Base-by-base conservation (phyloP, 2,329 filamentous ascomycete species). In the Amauroascus niger region DNA sequence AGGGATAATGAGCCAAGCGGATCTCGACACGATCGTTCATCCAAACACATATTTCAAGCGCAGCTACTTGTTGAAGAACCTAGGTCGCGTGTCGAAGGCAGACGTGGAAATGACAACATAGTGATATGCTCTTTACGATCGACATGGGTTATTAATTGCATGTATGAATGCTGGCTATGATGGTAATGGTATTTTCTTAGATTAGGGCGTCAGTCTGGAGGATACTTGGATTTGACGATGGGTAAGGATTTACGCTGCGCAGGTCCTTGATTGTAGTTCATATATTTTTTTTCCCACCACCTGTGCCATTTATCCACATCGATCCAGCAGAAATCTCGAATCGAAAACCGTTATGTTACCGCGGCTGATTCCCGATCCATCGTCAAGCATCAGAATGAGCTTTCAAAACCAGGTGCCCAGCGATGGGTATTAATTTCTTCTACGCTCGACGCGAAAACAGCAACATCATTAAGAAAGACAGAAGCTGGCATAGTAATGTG, bases 41-140 rank as follows among this genome's bases (percentile, higher is more conserved):
- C 93, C 93, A 9, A 98, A 98, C 68, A 90, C 91, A 60, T 98
- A 96, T 71, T 98, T 97, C 71, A 96, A 95, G 77, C 79, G 91
- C 53, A 95, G 89, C 67, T 97, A 88, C 69, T 64, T 94, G 61
- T 73, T 98, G 57, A 95, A 89, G 75, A 87, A 93, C 66, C 69
- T 94, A 24, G 83, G 75, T 1, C 81, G 76, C 57, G 60, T 66
- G 26, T 68, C 71, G 20, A 72, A 72, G 56, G 70, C 73, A 16
- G 79, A 82, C 56, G 70, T 78, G 30, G 78, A 79, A 69, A 82
- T 83, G 78, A 63, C 62, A 60, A 66, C 60, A 61, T 63, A 58
- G 56, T 32, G 50, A 50, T 35, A 46, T 22, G 18, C 14, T n/a
- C n/a, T 35, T 52, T 28, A 52, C n/a, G 50, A 52, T 39, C 14